These are phyloP conservation scores for Talaromyces amestolkiae DNA, from an alignment of 2,329 filamentous ascomycete species.

Conservation along the genomic window DNA sequence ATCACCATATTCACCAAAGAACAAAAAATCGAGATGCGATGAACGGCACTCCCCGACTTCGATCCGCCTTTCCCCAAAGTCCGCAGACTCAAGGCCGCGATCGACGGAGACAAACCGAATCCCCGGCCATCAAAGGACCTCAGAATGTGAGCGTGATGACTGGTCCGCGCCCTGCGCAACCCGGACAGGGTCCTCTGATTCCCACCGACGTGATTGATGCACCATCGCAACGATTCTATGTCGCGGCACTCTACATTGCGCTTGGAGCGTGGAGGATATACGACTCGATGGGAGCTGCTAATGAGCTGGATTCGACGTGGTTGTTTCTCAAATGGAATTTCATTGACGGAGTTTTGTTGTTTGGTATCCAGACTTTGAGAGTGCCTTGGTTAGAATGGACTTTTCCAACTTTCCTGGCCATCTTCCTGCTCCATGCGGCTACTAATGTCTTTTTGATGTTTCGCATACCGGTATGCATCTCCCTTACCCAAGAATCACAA, in stretches of 20 bases:
- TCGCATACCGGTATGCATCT: slow-evolving; percentile 66
- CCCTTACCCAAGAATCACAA: not conserved
- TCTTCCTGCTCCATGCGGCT: slow-evolving; percentile 70
- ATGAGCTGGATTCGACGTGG: slow-evolving; percentile 82
- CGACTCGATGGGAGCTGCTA: slow-evolving; percentile 77
- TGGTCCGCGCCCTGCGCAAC: slow-evolving; percentile 23
- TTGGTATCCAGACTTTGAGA: slow-evolving; percentile 77
- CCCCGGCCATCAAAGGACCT: slow-evolving; percentile 28
- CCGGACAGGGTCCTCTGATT: slow-evolving; percentile 62
- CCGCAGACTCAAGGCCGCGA: slow-evolving; percentile 52
- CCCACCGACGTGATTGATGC: slow-evolving; percentile 80
- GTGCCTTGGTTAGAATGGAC: slow-evolving; percentile 98
- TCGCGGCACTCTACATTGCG: slow-evolving; percentile 71
- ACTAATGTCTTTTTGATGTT: slow-evolving; percentile 90
- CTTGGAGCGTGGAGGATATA: slow-evolving; percentile 81
- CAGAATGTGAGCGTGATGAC: slow-evolving; percentile 25
- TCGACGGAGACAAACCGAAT: slow-evolving; percentile 20
- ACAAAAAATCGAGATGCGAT: slow-evolving; percentile 60
- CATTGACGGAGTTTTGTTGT: slow-evolving; percentile 82
- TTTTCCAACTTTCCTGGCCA: slow-evolving; percentile 65
- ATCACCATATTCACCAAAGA: not conserved
- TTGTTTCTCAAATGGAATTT: slow-evolving; percentile 91
- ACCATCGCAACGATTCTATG: slow-evolving; percentile 85
- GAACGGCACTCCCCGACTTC: slow-evolving; percentile 78
- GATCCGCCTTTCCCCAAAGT: slow-evolving; percentile 77